phyloP scores from a whole-genome alignment of 768 basidiomycete genomes.

The Naganishia onofrii region DNA sequence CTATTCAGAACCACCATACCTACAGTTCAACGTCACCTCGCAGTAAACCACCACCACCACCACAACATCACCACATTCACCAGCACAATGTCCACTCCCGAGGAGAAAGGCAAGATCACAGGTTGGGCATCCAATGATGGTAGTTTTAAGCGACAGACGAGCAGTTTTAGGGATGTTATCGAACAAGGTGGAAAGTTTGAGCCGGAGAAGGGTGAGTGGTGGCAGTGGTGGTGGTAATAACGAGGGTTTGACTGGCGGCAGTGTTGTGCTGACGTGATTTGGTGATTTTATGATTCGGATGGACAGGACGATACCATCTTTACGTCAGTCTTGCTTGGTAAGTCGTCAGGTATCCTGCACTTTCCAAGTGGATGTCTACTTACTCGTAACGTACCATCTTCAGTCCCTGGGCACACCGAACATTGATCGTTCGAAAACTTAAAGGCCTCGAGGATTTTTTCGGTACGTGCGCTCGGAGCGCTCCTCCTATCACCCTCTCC shows the following conservation, averaged over 20 bases:
- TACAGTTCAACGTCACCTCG: not conserved
- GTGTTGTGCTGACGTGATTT: not conserved
- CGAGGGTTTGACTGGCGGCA: not conserved
- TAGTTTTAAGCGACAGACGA: slow-evolving; percentile 62
- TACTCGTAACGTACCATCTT: not conserved
- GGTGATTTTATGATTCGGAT: too few relatives aligned
- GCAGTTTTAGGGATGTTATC: slow-evolving; percentile 62
- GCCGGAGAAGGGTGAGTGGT: slow-evolving; percentile 70
- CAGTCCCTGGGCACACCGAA: slow-evolving; percentile 80
- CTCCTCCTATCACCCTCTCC: not conserved
- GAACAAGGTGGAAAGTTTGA: slow-evolving; percentile 63
- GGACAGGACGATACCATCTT: slow-evolving; percentile 81
- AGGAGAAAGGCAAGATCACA: slow-evolving; percentile 54
- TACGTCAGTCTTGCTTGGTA: slow-evolving; percentile 85
- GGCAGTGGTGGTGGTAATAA: not conserved
- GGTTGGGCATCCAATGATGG: slow-evolving; percentile 63
- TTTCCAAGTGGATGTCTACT: slow-evolving; percentile 12
- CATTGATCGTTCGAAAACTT: slow-evolving; percentile 81
- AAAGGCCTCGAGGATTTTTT: slow-evolving; percentile 87
- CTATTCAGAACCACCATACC: too few relatives aligned
- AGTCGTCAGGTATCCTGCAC: slow-evolving; percentile 10
- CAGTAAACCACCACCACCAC: not conserved
- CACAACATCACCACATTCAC: not conserved
- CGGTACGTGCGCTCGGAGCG: slow-evolving; percentile 58
- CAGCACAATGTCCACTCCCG: slow-evolving; percentile 9